phyloP scores from a whole-genome alignment of 306 rosid genomes.

The Pterocarpus santalinus region DNA sequence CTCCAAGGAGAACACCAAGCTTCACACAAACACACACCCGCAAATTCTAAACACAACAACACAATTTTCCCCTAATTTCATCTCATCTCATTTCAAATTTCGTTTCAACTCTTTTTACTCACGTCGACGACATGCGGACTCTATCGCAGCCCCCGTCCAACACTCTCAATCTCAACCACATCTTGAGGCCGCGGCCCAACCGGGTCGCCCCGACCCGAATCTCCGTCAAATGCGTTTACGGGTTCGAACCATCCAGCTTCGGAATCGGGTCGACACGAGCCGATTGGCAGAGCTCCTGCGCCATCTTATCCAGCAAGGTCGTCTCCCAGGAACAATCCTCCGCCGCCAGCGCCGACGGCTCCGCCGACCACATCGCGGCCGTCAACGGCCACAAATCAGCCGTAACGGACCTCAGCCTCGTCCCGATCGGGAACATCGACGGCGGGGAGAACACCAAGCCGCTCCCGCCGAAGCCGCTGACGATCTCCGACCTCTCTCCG shows the following conservation, averaged over 20 bases:
- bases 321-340: conserved; percentile 66
- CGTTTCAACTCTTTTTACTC: background rate
- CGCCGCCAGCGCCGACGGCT: conserved; percentile 36
- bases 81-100: background rate
- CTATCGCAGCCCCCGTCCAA: conserved; percentile 60
- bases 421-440: conserved; percentile 64
- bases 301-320: conserved; percentile 85
- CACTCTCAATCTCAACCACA: conserved; percentile 43
- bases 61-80: background rate
- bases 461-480: conserved; percentile 66
- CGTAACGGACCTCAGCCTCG: conserved; percentile 65
- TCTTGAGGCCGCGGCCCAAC: conserved; percentile 1
- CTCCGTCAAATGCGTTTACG: conserved; percentile 60
- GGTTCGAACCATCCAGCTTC: conserved; percentile 56
- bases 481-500: conserved; percentile 87
- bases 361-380: conserved; percentile 53
- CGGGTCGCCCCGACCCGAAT: conserved; percentile 50
- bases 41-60: no score
- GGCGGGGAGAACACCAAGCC: conserved; percentile 42
- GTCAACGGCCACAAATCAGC: conserved; percentile 79
- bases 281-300: conserved; percentile 95
- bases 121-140: conserved; percentile 61
- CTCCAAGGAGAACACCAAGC: conserved; percentile 75
- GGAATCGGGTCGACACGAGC: conserved; percentile 66
- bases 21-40: background rate